Evolutionary conservation across 2,329 filamentous ascomycete genomes (phyloP).

Genomic region (Aspergillus nomiae): DNA sequence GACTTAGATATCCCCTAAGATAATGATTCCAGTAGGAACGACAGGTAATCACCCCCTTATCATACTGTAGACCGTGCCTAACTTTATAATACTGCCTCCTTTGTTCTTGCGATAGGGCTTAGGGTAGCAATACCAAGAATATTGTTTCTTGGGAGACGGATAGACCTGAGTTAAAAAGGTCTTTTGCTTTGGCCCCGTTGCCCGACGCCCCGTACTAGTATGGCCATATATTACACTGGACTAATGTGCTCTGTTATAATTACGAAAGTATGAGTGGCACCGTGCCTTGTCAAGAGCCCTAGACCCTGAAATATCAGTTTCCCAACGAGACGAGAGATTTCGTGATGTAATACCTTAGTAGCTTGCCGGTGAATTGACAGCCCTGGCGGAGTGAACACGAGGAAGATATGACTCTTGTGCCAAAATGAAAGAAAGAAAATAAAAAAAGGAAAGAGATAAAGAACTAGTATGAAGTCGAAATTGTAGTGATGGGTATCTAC

Average conservation of each 20-base stretch:
- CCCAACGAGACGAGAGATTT: background rate
- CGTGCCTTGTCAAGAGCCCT: background rate
- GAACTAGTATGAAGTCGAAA: background rate
- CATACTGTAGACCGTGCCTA: background rate
- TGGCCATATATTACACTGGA: background rate
- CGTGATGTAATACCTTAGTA: background rate
- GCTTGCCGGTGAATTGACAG: background rate
- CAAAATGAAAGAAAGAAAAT: background rate
- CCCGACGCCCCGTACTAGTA: background rate
- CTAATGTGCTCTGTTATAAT: background rate
- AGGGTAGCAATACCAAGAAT: background rate
- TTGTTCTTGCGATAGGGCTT: background rate
- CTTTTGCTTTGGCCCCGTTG: background rate
- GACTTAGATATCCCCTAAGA: background rate
- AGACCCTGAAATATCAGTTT: background rate
- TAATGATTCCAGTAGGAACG: background rate
- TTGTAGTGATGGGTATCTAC: constrained; percentile 1
- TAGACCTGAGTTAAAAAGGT: background rate
- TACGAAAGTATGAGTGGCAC: background rate
- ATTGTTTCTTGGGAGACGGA: background rate
- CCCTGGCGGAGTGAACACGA: background rate
- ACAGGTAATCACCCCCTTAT: background rate
- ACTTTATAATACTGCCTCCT: background rate
- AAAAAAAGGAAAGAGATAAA: background rate
- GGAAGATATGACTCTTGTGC: background rate